Conservation (phyloP, 2,329 filamentous ascomycete species). For the Geosmithia flava region DNA sequence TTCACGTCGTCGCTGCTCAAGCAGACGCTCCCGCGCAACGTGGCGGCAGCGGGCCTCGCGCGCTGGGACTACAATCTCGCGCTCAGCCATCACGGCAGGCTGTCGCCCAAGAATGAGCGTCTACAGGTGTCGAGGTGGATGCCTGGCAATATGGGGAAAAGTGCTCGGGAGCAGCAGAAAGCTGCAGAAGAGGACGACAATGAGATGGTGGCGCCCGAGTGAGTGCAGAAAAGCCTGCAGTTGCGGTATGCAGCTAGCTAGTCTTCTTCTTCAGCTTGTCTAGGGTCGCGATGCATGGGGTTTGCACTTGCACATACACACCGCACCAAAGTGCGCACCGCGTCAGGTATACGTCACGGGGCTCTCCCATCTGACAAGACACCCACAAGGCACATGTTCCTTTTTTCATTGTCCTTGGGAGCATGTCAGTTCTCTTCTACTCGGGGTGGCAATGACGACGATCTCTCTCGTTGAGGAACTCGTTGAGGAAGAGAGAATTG, state of each 20-base stretch:
- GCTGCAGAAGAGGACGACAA: neutral
- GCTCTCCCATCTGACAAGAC: no score
- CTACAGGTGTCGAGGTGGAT: neutral
- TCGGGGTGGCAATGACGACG: no score
- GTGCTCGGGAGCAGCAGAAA: neutral
- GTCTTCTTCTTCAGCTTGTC: neutral
- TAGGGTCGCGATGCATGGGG: neutral
- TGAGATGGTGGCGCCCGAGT: neutral
- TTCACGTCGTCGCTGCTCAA: slow-evolving; percentile 16
- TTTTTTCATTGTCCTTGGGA: no score
- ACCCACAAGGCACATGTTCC: no score
- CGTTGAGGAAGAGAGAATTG: no score
- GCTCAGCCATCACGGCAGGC: neutral
- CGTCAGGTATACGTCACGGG: no score
- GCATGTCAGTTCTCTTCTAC: no score
- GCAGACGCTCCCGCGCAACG: slow-evolving; percentile 15
- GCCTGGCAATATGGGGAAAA: neutral
- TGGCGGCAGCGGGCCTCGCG: slow-evolving; percentile 15
- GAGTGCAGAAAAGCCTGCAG: neutral
- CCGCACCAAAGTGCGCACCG: no score
- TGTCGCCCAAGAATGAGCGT: neutral
- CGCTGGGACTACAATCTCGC: slow-evolving; percentile 18
- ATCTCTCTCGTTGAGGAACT: no score
- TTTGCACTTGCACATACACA: no score
- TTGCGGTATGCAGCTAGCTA: neutral